Evolutionary conservation across 768 basidiomycete genomes (phyloP).

Genomic region (Rubroboletus satanas): DNA sequence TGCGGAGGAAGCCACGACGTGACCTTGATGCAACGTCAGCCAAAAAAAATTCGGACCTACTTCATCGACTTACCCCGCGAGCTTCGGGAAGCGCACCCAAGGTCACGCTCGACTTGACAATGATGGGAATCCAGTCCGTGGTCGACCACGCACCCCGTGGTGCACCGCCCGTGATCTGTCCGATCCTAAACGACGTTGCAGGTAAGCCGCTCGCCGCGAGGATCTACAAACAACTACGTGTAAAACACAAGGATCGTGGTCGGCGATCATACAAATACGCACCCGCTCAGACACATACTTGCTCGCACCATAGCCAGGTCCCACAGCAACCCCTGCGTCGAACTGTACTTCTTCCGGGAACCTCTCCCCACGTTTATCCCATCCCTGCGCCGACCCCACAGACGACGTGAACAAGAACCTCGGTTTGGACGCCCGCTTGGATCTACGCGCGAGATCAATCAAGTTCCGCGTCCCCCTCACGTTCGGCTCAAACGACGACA

Average conservation of each 20-base stretch:
- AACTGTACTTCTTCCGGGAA: constrained; percentile 33
- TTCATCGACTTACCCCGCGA: constrained; percentile 21
- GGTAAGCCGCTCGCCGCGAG: constrained; percentile 32
- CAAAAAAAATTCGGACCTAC: background rate
- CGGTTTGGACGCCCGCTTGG: constrained; percentile 23
- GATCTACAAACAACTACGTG: constrained; percentile 6
- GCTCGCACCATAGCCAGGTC: constrained; percentile 35
- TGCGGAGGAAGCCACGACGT: constrained; percentile 31
- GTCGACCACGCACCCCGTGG: constrained; percentile 37
- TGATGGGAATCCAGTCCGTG: constrained; percentile 36
- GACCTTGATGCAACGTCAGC: constrained; percentile 11
- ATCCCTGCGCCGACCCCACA: constrained; percentile 25
- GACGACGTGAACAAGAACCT: constrained; percentile 42
- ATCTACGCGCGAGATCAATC: constrained; percentile 28
- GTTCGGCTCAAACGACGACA: constrained; percentile 50
- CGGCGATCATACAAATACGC: background rate
- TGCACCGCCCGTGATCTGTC: constrained; percentile 35
- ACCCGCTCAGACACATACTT: constrained; percentile 29
- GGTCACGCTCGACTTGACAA: constrained; percentile 33
- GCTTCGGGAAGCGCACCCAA: constrained; percentile 31
- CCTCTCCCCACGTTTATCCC: constrained; percentile 10
- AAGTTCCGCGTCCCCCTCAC: constrained; percentile 39
- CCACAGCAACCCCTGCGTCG: constrained; percentile 28
- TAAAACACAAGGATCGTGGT: background rate
- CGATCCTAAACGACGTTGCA: constrained; percentile 34